Percentiles rank a stretch among this genome's conserved stretches.
Evolutionary conservation across 441 rosid genomes (phyloP).

Genomic region (California macrophylla): DNA sequence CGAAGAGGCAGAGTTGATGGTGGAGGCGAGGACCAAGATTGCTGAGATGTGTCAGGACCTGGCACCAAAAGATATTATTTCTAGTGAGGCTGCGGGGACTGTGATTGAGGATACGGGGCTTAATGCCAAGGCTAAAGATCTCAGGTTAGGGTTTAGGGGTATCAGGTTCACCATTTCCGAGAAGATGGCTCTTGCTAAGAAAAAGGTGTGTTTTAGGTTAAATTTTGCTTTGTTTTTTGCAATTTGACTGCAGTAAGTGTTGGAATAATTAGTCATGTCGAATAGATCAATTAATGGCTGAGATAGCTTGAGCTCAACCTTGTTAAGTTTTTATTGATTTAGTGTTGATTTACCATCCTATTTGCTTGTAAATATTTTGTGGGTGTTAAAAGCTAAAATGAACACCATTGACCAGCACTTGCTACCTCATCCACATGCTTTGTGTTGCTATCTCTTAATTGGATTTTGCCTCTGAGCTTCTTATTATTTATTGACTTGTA

Average conservation of each 20-base stretch:
- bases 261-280: background rate
- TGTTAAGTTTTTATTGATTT: background rate
- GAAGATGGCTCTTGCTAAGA: conserved; percentile 46
- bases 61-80: conserved; percentile 54
- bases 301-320: background rate
- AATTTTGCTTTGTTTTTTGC: background rate
- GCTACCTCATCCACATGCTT: background rate
- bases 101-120: conserved; percentile 82
- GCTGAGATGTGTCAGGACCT: conserved; percentile 43
- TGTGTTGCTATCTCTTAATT: no score
- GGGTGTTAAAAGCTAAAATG: background rate
- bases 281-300: background rate
- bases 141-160: conserved; percentile 47
- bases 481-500: no score
- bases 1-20: conserved; percentile 56
- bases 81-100: conserved; percentile 39
- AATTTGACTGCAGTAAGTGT: background rate
- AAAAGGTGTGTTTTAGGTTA: conserved; percentile 41
- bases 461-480: no score
- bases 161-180: conserved; percentile 55
- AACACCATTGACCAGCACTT: background rate
- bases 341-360: background rate
- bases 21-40: conserved; percentile 65
- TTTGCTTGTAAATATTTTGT: no score
- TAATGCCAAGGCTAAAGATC: conserved; percentile 47